Percentiles rank a stretch among this genome's conserved stretches.
Evolutionary conservation across 495 filamentous ascomycete genomes (phyloP).

Genomic region (Xylaria scruposa): DNA sequence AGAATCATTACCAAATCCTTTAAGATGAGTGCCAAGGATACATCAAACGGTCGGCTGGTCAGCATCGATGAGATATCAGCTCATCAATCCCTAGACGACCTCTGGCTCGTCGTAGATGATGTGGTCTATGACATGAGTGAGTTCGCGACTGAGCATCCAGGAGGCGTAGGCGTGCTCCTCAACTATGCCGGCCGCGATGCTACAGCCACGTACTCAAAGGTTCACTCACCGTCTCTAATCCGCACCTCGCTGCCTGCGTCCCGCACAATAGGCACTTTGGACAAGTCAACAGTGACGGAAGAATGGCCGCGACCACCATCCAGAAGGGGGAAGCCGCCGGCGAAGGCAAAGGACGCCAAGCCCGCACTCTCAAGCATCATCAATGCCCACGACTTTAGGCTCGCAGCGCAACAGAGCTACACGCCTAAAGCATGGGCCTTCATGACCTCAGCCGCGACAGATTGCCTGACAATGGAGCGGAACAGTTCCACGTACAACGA

Average conservation of each 20-base stretch:
- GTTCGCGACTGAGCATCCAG: slow-evolving; percentile 69
- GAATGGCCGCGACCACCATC: slow-evolving; percentile 36
- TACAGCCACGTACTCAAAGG: slow-evolving; percentile 68
- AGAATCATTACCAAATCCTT: background rate
- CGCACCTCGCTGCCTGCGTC: slow-evolving; percentile 58
- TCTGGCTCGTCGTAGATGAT: slow-evolving; percentile 79
- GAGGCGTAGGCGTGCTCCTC: slow-evolving; percentile 66
- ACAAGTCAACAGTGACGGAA: slow-evolving; percentile 42
- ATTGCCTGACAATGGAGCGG: slow-evolving; percentile 65
- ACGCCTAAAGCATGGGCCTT: slow-evolving; percentile 82
- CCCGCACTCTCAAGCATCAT: slow-evolving; percentile 74
- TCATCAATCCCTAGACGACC: slow-evolving; percentile 68
- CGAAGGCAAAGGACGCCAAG: slow-evolving; percentile 44
- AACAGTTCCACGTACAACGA: slow-evolving; percentile 64
- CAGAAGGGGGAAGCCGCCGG: slow-evolving; percentile 19
- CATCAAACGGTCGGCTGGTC: slow-evolving; percentile 21
- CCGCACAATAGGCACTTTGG: slow-evolving; percentile 65
- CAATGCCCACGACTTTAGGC: slow-evolving; percentile 75
- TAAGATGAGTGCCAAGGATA: slow-evolving; percentile 16
- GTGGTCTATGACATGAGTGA: slow-evolving; percentile 78
- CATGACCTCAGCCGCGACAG: slow-evolving; percentile 81
- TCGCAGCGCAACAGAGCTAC: slow-evolving; percentile 65
- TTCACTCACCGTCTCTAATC: slow-evolving; percentile 70
- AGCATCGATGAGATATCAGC: slow-evolving; percentile 52
- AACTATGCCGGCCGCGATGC: slow-evolving; percentile 76